A percentile compares a stretch with the other conserved stretches of the same genome.
Conservation (phyloP, 768 basidiomycete genomes). For the Psilocybe tampanensis region DNA sequence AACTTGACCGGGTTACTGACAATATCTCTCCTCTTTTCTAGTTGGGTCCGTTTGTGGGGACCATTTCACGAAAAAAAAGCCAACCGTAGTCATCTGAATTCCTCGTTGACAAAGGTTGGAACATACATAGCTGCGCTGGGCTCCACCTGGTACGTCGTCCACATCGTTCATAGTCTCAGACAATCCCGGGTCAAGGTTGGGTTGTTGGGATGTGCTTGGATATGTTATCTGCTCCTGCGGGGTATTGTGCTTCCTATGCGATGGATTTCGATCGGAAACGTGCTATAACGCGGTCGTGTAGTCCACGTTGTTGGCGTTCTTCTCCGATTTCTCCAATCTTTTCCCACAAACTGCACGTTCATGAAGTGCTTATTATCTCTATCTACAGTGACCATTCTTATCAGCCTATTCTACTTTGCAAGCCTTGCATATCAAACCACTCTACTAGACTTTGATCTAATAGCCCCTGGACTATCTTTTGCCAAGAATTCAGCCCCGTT, state of each 20-base stretch:
- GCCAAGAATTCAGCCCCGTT: conserved; percentile 6
- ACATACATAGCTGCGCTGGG: not conserved
- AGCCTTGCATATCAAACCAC: not conserved
- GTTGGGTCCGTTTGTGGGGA: not conserved
- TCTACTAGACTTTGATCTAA: not conserved
- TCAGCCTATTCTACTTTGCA: not conserved
- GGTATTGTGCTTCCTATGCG: conserved; percentile 1
- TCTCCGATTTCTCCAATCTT: not conserved
- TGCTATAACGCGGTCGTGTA: conserved; percentile 8
- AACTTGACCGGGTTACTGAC: not conserved
- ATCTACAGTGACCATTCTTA: not conserved
- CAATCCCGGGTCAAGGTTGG: not conserved
- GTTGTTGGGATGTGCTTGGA: not conserved
- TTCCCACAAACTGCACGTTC: not conserved
- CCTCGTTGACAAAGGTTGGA: not conserved
- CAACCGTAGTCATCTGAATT: not conserved
- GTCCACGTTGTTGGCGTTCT: not conserved
- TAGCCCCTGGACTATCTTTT: not conserved
- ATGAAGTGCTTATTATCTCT: not conserved
- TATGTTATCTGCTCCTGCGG: not conserved
- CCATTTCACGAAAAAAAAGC: not conserved
- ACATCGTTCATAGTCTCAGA: not conserved
- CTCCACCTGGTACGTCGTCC: not conserved
- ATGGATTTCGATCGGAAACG: conserved; percentile 13
- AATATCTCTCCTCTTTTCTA: not conserved